Conservation (phyloP, 441 rosid species). For the Corymbia calophylla region DNA sequence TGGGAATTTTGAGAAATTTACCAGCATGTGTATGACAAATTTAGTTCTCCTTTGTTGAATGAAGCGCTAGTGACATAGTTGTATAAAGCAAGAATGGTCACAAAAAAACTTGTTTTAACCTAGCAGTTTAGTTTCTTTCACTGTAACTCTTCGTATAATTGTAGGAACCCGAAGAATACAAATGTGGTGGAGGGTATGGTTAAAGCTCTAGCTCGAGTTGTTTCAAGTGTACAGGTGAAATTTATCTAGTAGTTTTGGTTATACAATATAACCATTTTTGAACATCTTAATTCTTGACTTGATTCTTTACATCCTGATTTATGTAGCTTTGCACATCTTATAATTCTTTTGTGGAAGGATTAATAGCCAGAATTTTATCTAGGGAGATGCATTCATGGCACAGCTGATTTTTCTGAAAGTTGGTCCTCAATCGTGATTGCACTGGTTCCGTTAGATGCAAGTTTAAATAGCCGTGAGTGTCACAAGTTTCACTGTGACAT, state of each 20-base stretch:
- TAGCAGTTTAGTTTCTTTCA: background rate
- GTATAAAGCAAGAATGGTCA: background rate
- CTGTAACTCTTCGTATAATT: constrained; percentile 11
- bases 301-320: background rate
- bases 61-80: background rate
- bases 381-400: background rate
- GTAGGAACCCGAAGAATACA: constrained; percentile 92
- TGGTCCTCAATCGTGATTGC: background rate
- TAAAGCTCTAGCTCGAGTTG: constrained; percentile 98
- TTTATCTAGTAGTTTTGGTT: background rate
- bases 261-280: background rate
- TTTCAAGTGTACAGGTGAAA: constrained; percentile 91
- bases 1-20: background rate
- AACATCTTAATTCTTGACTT: background rate
- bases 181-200: constrained; percentile 99
- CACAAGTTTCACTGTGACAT: background rate
- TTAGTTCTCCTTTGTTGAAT: background rate
- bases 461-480: background rate
- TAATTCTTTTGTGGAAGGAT: background rate
- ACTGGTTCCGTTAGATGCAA: background rate
- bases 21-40: background rate
- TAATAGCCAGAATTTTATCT: background rate
- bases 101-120: background rate
- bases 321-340: background rate
- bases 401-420: background rate